phyloP scores from a whole-genome alignment of 2,329 filamentous ascomycete species.

The Xylariaceae sp. region DNA sequence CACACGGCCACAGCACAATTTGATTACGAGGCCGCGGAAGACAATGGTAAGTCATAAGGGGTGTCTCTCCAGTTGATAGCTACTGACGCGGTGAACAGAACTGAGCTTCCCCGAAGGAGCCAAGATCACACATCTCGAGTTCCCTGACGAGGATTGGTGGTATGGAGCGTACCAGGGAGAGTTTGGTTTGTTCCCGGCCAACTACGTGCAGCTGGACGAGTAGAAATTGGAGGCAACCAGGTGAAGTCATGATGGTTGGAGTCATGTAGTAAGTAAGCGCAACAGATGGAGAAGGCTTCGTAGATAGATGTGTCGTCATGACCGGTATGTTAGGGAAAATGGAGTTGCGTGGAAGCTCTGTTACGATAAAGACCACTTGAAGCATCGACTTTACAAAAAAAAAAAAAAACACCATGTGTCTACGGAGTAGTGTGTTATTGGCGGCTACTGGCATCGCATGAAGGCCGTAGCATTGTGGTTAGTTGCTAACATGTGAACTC shows the following conservation, averaged over 20 bases:
- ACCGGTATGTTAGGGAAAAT: conserved; percentile 10
- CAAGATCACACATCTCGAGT: conserved; percentile 78
- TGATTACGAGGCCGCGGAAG: conserved; percentile 95
- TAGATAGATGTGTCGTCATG: conserved; percentile 14
- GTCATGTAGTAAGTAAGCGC: too few relatives aligned
- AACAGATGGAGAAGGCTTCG: conserved; percentile 7
- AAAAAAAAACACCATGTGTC: too few relatives aligned
- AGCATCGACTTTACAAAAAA: too few relatives aligned
- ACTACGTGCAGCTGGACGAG: conserved; percentile 60
- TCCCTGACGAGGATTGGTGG: conserved; percentile 99
- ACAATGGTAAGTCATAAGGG: conserved; percentile 60
- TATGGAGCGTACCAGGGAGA: conserved; percentile 79
- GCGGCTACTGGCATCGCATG: too few relatives aligned
- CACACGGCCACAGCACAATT: conserved; percentile 81
- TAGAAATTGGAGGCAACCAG: conserved; percentile 15
- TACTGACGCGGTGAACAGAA: conserved; percentile 48
- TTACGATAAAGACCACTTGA: too few relatives aligned
- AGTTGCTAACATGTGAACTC: too few relatives aligned
- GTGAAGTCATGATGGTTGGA: too few relatives aligned
- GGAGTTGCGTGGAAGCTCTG: too few relatives aligned
- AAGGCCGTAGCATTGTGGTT: too few relatives aligned
- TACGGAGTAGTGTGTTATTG: too few relatives aligned
- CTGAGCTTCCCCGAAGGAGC: conserved; percentile 86
- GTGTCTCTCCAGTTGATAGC: conserved; percentile 2
- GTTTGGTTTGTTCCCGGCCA: conserved; percentile 77